phyloP scores from a whole-genome alignment of 169 alveolate species.

The Eimeria sp. region DNA sequence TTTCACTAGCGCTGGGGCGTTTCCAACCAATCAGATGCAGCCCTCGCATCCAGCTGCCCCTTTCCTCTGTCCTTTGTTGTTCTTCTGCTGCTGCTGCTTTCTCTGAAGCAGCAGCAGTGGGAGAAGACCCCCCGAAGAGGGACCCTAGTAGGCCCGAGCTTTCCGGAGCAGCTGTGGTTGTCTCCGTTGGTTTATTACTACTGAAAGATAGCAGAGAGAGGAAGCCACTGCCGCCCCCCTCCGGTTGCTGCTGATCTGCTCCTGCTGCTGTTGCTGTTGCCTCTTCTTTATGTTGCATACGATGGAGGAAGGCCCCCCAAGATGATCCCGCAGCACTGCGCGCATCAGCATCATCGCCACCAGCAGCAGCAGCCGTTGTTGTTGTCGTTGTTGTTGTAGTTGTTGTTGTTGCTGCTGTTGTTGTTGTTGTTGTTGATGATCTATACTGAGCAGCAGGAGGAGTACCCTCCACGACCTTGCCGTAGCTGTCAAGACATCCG shows the following conservation, averaged over 20 bases:
- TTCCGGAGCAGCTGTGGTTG: slow-evolving; percentile 5
- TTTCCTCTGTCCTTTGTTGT: neutral
- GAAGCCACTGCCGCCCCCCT: neutral
- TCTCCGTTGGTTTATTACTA: neutral
- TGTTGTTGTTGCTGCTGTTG: neutral
- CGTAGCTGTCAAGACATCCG: too few relatives aligned
- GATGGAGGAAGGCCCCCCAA: slow-evolving; percentile 16
- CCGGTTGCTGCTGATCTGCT: neutral
- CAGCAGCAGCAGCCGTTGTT: neutral
- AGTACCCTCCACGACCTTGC: too few relatives aligned
- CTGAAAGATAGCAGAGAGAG: neutral
- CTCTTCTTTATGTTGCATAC: slow-evolving; percentile 31
- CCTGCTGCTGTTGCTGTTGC: neutral
- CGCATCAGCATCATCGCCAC: neutral
- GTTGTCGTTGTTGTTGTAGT: slow-evolving; percentile 59
- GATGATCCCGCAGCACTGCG: slow-evolving; percentile 22
- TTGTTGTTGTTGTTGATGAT: too few relatives aligned
- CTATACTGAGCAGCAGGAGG: too few relatives aligned
- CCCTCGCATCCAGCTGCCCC: neutral
- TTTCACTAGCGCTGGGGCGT: too few relatives aligned
- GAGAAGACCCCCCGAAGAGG: neutral
- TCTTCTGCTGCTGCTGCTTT: neutral
- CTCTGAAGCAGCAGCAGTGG: neutral
- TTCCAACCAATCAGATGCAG: neutral
- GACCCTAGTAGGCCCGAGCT: neutral